Conservation (phyloP, 768 basidiomycete species). For the Russula griseocarnosa region DNA sequence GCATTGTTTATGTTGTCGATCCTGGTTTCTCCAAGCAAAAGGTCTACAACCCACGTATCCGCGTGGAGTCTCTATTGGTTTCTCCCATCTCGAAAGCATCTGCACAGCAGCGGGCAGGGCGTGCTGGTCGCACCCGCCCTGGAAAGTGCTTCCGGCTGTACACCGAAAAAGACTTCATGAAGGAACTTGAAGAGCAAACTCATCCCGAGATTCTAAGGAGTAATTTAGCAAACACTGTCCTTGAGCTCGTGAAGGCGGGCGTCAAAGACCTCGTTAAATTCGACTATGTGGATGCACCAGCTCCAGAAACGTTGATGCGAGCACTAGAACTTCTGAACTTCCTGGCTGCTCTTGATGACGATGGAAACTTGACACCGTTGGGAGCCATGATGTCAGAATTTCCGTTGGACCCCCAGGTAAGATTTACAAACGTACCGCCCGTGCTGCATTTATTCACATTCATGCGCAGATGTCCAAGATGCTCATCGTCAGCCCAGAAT, state of each 20-base stretch:
- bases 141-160: constrained; percentile 97
- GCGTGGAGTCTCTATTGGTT: constrained; percentile 90
- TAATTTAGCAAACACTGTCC: constrained; percentile 88
- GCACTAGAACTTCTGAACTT: constrained; percentile 92
- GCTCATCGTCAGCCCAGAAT: constrained; percentile 91
- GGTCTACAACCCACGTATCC: constrained; percentile 95
- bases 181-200: constrained; percentile 94
- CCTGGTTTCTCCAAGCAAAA: constrained; percentile 98
- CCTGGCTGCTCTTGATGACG: constrained; percentile 88
- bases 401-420: constrained; percentile 94
- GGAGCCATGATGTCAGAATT: constrained; percentile 96
- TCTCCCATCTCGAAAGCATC: constrained; percentile 96
- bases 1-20: constrained; percentile 99
- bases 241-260: constrained; percentile 92
- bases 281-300: constrained; percentile 90
- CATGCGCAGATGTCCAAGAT: constrained; percentile 74
- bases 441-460: neutral
- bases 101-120: constrained; percentile 93
- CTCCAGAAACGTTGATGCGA: constrained; percentile 95
- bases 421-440: neutral
- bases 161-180: constrained; percentile 96
- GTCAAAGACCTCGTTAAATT: constrained; percentile 89
- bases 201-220: constrained; percentile 93
- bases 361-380: constrained; percentile 82
- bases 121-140: constrained; percentile 92